These are phyloP conservation scores for Symmetrospora coprosmae DNA, from an alignment of 768 basidiomycete species.

Conservation along the genomic window DNA sequence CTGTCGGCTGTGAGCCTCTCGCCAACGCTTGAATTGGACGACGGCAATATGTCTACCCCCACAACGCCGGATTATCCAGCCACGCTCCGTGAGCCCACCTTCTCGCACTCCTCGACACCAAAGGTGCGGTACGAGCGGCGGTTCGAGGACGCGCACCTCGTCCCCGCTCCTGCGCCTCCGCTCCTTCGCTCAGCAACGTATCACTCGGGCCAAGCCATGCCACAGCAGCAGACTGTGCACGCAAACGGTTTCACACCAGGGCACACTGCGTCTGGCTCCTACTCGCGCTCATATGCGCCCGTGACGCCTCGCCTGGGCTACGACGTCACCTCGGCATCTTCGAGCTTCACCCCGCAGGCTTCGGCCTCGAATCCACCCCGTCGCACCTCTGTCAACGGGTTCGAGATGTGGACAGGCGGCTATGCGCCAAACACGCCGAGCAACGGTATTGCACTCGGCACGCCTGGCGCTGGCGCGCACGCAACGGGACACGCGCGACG, in stretches of 20 bases:
- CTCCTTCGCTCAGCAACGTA: not conserved
- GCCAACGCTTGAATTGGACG: not conserved
- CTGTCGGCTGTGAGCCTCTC: not conserved
- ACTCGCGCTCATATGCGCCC: not conserved
- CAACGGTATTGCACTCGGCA: too few species aligned
- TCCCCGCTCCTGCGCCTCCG: not conserved
- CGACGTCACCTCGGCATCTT: not conserved
- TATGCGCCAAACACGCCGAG: too few species aligned
- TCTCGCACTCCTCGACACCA: conserved; percentile 9
- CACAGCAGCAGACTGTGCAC: too few species aligned
- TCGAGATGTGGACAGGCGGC: too few species aligned
- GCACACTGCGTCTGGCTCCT: not conserved
- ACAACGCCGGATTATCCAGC: not conserved
- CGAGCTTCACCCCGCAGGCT: conserved; percentile 1
- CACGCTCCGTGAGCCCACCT: conserved; percentile 17
- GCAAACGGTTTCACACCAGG: too few species aligned
- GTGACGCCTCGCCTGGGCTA: not conserved
- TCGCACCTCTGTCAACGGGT: too few species aligned
- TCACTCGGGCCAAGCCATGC: too few species aligned
- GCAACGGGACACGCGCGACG: too few species aligned
- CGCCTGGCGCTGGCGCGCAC: too few species aligned
- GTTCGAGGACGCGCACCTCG: conserved; percentile 3
- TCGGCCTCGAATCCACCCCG: too few species aligned
- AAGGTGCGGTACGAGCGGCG: not conserved
- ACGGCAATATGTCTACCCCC: not conserved